Conservation (phyloP, 495 filamentous ascomycete species). For the Aeminium ludgeri region DNA sequence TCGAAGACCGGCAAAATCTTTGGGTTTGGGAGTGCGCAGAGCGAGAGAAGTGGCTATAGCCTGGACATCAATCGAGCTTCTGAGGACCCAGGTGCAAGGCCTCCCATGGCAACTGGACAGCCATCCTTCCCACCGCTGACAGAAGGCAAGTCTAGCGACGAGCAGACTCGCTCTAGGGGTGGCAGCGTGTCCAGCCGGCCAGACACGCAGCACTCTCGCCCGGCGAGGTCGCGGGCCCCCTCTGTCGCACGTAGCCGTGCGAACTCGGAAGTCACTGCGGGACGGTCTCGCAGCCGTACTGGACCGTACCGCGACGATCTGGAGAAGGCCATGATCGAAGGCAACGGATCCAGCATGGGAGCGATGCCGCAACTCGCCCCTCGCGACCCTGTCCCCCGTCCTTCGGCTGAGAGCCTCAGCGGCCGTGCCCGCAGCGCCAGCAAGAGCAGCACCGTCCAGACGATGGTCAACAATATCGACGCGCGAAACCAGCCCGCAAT, state of each 20-base stretch:
- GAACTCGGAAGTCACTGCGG: slow-evolving; percentile 25
- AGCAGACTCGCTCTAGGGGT: slow-evolving; percentile 15
- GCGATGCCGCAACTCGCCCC: slow-evolving; percentile 9
- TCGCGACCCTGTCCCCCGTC: slow-evolving; percentile 6
- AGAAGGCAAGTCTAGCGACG: too few relatives aligned
- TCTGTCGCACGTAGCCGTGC: slow-evolving; percentile 17
- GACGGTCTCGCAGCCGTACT: slow-evolving; percentile 23
- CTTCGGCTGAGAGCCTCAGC: slow-evolving; percentile 7
- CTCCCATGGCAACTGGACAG: slow-evolving; percentile 7
- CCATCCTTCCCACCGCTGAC: slow-evolving; percentile 24
- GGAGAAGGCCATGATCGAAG: slow-evolving; percentile 25
- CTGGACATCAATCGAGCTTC: slow-evolving; percentile 7
- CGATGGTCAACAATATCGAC: slow-evolving; percentile 21
- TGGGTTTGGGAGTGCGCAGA: slow-evolving; percentile 37
- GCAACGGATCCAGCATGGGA: slow-evolving; percentile 15
- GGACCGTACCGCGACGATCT: slow-evolving; percentile 27
- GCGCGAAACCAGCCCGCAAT: slow-evolving; percentile 18
- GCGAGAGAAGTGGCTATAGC: slow-evolving; percentile 13
- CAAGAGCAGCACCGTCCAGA: slow-evolving; percentile 7
- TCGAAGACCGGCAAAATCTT: slow-evolving; percentile 55
- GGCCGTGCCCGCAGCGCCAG: slow-evolving; percentile 1
- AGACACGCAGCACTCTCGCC: too few relatives aligned
- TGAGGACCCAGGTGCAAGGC: slow-evolving; percentile 3
- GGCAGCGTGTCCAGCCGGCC: slow-evolving; percentile 5
- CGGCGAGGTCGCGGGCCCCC: too few relatives aligned